Evolutionary conservation across 768 basidiomycete species (phyloP).

Genomic region (Tricholoma hemisulphureum): DNA sequence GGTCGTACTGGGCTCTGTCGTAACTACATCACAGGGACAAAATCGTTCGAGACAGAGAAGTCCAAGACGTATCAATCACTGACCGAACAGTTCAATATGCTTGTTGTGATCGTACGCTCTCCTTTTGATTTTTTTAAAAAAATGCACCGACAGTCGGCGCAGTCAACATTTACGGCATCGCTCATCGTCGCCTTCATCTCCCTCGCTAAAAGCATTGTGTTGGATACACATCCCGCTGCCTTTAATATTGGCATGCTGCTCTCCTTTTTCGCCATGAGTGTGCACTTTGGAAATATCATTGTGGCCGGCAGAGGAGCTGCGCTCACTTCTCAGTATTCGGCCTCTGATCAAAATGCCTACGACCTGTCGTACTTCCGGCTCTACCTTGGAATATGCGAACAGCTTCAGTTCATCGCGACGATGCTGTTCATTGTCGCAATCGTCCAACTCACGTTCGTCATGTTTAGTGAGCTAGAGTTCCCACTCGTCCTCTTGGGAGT

Average conservation of each 20-base stretch:
- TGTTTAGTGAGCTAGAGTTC: conserved; percentile 28
- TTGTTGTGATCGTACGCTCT: conserved; percentile 26
- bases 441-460: conserved; percentile 26
- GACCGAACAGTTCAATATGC: conserved; percentile 28
- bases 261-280: conserved; percentile 28
- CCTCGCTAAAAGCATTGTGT: conserved; percentile 23
- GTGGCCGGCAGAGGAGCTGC: conserved; percentile 28
- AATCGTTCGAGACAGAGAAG: neutral
- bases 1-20: neutral
- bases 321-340: conserved; percentile 20
- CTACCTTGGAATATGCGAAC: conserved; percentile 29
- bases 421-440: conserved; percentile 26
- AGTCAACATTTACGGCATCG: conserved; percentile 32
- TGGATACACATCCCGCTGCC: conserved; percentile 15
- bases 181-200: conserved; percentile 28
- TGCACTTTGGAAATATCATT: conserved; percentile 32
- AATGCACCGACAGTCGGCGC: neutral
- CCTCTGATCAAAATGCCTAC: neutral
- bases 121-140: neutral
- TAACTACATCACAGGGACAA: neutral
- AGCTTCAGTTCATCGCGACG: conserved; percentile 31
- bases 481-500: conserved; percentile 25
- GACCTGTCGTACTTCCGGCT: conserved; percentile 27
- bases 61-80: conserved; percentile 16
- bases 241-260: conserved; percentile 33